A percentile compares a stretch with the other conserved stretches of the same genome.
Evolutionary conservation across 2,329 filamentous ascomycete species (phyloP).

Genomic region (Penicillium sp.): DNA sequence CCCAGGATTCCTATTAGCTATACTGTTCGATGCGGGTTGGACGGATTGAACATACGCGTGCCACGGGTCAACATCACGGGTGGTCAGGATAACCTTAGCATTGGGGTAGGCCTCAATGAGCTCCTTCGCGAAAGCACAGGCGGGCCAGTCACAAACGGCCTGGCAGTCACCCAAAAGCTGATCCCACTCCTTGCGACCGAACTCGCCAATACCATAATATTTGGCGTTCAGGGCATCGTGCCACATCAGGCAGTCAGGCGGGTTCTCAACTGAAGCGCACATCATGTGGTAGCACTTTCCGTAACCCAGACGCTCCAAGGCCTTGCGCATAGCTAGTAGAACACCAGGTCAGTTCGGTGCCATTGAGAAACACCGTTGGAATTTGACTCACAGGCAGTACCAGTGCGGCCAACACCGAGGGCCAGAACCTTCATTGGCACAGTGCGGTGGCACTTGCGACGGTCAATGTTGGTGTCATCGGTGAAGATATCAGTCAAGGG

Average conservation of each 20-base stretch:
- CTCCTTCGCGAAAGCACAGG: conserved; percentile 67
- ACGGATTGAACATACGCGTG: conserved; percentile 41
- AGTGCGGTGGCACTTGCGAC: conserved; percentile 62
- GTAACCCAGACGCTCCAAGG: conserved; percentile 66
- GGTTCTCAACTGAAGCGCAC: conserved; percentile 68
- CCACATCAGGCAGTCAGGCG: conserved; percentile 68
- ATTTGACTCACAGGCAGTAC: conserved; percentile 62
- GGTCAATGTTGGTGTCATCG: conserved; percentile 66
- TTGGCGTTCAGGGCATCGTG: conserved; percentile 66
- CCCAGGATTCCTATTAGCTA: neutral
- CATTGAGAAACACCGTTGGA: neutral
- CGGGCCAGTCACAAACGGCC: conserved; percentile 69
- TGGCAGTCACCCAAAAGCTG: conserved; percentile 65
- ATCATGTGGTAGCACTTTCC: conserved; percentile 73
- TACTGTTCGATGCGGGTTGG: neutral
- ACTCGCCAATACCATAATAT: conserved; percentile 61
- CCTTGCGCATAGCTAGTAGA: conserved; percentile 59
- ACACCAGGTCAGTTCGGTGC: conserved; percentile 6
- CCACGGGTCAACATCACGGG: conserved; percentile 67
- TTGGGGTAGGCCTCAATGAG: conserved; percentile 71
- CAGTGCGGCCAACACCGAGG: conserved; percentile 68
- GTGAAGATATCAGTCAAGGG: conserved; percentile 54
- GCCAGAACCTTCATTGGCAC: conserved; percentile 73
- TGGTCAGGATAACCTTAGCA: conserved; percentile 69
- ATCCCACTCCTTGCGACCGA: conserved; percentile 68